These are phyloP conservation scores for Mortierella alpina DNA, from an alignment of 192 early-diverging fungal genomes.

Conservation along the genomic window DNA sequence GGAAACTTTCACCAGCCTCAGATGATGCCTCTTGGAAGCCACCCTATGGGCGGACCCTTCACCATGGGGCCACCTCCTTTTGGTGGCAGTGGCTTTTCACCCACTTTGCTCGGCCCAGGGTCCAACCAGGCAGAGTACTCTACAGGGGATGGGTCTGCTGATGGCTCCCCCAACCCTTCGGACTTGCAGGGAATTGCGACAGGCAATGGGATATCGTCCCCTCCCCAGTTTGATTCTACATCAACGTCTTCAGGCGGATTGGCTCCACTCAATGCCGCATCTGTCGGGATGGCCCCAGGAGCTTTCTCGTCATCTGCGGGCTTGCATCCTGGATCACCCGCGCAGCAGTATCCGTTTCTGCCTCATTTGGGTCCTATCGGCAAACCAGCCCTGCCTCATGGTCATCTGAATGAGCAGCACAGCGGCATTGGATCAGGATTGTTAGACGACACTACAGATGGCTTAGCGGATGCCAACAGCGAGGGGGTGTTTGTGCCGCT, in stretches of 20 bases:
- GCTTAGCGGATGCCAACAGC: not conserved
- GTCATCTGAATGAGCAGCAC: constrained; percentile 1
- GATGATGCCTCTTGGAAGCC: constrained; percentile 28
- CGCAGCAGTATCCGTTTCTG: constrained; percentile 34
- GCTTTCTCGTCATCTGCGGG: not conserved
- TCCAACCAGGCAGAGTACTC: constrained; percentile 9
- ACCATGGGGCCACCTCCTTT: constrained; percentile 20
- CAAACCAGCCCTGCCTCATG: constrained; percentile 9
- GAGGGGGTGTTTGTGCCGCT: constrained; percentile 6
- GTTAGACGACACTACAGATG: not conserved
- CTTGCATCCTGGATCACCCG: not conserved
- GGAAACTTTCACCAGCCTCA: constrained; percentile 38
- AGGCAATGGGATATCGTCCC: not conserved
- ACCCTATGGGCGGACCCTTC: constrained; percentile 37
- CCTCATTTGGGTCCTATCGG: constrained; percentile 37
- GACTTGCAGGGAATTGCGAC: not conserved
- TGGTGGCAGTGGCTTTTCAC: constrained; percentile 10
- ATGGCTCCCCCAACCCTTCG: not conserved
- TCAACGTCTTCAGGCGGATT: not conserved
- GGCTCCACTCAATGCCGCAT: not conserved
- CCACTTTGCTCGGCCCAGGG: constrained; percentile 8
- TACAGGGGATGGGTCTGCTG: constrained; percentile 8
- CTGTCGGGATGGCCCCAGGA: not conserved
- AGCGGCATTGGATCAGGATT: constrained; percentile 2
- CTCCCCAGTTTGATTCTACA: constrained; percentile 13